Evolutionary conservation across 2,329 filamentous ascomycete genomes (phyloP).

Genomic region (Diaporthe destruens): DNA sequence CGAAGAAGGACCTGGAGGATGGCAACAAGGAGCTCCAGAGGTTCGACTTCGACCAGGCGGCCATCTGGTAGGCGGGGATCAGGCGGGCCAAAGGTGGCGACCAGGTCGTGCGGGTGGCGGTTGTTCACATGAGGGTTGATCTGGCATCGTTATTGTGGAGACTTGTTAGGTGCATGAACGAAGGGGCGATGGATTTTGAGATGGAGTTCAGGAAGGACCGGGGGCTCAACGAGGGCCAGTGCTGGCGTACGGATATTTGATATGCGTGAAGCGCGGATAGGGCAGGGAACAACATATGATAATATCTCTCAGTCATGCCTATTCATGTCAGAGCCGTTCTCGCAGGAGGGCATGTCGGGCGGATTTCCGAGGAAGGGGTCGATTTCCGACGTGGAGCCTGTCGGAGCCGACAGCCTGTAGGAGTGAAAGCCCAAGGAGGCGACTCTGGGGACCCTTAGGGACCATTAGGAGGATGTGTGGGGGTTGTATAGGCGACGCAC

Average conservation of each 20-base stretch:
- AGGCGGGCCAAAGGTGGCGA: neutral
- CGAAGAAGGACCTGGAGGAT: slow-evolving; percentile 98
- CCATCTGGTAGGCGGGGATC: slow-evolving; percentile 62
- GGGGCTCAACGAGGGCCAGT: slow-evolving; percentile 12
- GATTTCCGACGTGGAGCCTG: slow-evolving; percentile 37
- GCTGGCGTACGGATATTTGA: slow-evolving; percentile 13
- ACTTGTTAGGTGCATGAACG: slow-evolving; percentile 6
- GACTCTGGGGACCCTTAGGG: neutral
- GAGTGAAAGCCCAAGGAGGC: neutral
- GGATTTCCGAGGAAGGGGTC: slow-evolving; percentile 9
- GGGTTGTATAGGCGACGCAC: slow-evolving; percentile 26
- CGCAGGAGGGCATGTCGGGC: slow-evolving; percentile 18
- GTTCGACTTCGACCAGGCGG: slow-evolving; percentile 88
- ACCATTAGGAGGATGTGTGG: neutral
- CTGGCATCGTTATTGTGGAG: slow-evolving; percentile 1
- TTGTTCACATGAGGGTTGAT: neutral
- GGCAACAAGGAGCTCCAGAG: slow-evolving; percentile 88
- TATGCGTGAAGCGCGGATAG: slow-evolving; percentile 5
- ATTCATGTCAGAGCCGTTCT: slow-evolving; percentile 34
- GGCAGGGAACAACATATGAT: slow-evolving; percentile 25
- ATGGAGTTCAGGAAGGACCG: slow-evolving; percentile 23
- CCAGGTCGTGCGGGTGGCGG: neutral
- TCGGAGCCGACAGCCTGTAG: slow-evolving; percentile 36
- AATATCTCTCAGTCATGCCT: slow-evolving; percentile 13
- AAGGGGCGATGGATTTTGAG: neutral